phyloP scores from a whole-genome alignment of 371 early-diverging fungal genomes.

The Haplosporangium sp. region DNA sequence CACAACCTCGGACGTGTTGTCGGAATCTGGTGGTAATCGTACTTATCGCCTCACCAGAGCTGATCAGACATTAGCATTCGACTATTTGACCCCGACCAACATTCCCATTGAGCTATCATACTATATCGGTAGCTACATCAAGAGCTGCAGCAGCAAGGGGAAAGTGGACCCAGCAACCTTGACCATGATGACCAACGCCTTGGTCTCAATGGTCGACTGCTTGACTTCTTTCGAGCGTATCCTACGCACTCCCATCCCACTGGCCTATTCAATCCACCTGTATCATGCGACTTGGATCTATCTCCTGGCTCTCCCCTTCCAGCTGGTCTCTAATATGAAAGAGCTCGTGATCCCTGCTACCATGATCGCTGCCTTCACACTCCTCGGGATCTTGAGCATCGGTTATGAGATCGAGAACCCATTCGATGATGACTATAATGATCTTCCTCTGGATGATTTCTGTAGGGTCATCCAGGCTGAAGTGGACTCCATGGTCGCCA shows the following conservation, averaged over 20 bases:
- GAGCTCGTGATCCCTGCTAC: slow-evolving; percentile 57
- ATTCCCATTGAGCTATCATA: slow-evolving; percentile 61
- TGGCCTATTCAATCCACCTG: slow-evolving; percentile 85
- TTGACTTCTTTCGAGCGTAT: slow-evolving; percentile 81
- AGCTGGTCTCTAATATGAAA: slow-evolving; percentile 59
- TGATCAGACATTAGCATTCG: slow-evolving; percentile 35
- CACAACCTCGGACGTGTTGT: neutral
- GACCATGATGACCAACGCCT: slow-evolving; percentile 50
- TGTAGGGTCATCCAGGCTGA: slow-evolving; percentile 54
- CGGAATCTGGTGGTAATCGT: neutral
- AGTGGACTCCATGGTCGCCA: slow-evolving; percentile 47
- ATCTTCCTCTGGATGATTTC: slow-evolving; percentile 62
- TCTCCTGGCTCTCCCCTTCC: slow-evolving; percentile 76
- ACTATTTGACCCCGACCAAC: slow-evolving; percentile 54
- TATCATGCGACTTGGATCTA: slow-evolving; percentile 78
- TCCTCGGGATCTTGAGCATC: slow-evolving; percentile 79
- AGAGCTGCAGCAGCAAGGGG: slow-evolving; percentile 33
- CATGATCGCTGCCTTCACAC: slow-evolving; percentile 73
- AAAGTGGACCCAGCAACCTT: slow-evolving; percentile 45
- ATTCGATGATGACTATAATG: slow-evolving; percentile 77
- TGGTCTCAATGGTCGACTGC: slow-evolving; percentile 58
- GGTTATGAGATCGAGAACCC: slow-evolving; percentile 83
- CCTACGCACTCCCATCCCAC: slow-evolving; percentile 82
- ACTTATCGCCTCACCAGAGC: slow-evolving; percentile 14
- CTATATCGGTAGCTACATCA: slow-evolving; percentile 59